Percentiles rank a stretch among this genome's conserved stretches.
phyloP scores from a whole-genome alignment of 352 stramenopile genomes.

The Pythium biforme region DNA sequence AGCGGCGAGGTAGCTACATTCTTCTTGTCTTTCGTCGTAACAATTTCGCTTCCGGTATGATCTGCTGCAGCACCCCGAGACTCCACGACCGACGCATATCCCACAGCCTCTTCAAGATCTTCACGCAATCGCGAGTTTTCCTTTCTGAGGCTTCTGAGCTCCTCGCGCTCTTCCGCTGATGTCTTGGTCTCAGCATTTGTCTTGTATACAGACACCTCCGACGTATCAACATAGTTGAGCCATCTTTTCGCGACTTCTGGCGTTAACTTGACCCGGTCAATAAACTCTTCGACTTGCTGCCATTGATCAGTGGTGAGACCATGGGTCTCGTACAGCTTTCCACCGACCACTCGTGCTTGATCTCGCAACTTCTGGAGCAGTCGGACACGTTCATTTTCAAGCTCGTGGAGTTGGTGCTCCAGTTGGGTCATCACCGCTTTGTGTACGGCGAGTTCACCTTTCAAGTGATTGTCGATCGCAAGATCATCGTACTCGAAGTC shows the following conservation, averaged over 20 bases:
- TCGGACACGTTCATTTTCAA: constrained; percentile 58
- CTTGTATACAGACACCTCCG: neutral
- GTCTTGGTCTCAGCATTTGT: constrained; percentile 18
- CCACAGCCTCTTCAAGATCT: constrained; percentile 31
- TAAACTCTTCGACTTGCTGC: constrained; percentile 61
- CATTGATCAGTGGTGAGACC: constrained; percentile 58
- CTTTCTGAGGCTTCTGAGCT: constrained; percentile 36
- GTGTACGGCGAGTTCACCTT: constrained; percentile 57
- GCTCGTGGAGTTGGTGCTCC: constrained; percentile 60
- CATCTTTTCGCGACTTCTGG: constrained; percentile 51
- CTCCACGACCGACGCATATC: neutral
- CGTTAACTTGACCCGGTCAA: constrained; percentile 58
- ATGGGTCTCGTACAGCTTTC: constrained; percentile 56
- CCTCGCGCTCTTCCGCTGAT: constrained; percentile 25
- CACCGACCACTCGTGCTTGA: constrained; percentile 44
- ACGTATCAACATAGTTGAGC: constrained; percentile 22
- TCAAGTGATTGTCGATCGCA: constrained; percentile 44
- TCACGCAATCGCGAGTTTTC: constrained; percentile 36
- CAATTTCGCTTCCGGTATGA: neutral
- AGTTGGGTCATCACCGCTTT: constrained; percentile 56
- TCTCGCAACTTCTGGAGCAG: constrained; percentile 59
- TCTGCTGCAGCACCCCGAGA: neutral
- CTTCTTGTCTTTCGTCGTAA: neutral
- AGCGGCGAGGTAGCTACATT: constrained; percentile 5
- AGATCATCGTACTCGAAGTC: constrained; percentile 68